Evolutionary conservation across 257 asterid genomes (phyloP), one percentile per base, ranked within the genome.

Genomic region (Primulina huaijiensis): DNA sequence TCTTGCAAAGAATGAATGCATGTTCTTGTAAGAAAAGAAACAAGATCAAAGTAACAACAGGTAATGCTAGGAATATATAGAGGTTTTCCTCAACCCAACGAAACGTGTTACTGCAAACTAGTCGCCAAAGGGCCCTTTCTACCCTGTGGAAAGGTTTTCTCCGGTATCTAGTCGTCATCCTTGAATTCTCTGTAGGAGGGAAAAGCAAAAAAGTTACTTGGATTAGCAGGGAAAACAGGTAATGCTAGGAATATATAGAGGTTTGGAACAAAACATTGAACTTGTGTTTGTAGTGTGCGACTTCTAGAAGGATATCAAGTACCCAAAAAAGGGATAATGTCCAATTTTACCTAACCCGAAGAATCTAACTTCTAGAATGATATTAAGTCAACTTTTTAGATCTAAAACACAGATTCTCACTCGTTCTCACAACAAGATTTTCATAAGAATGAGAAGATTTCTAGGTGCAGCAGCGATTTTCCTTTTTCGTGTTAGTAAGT

Each of bases 161-260:
- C 38, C 71, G 67, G 59, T 78, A 64, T 77, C 84, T 80, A 93
- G 79, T 93, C 99, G 30, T 93, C 99, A 59, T 93, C 99, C 84
- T 89, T 90, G 85, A 90, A 90, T 82, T 93, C 97, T 77, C 99
- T 93, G 92, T 72, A 70, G 23, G 21, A 55, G 14, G 14, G 40
- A 35, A 23, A 11, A 56, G 53, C 16, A 65, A 52, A 37, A 57
- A 30, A 11, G 5, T 46, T 8, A 58, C 3, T 31, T 19, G 20
- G 67, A 57, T 33, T 34, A 68, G 64, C 67, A n/a, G 35, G 2
- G 62, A 62, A 62, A 17, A 56, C 5, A 5, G 62, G 19, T 0
- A 20, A 9, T 16, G 2, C 56, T 33, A 17, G 12, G 35, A 60
- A 38, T 34, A 60, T 60, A 20, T 19, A n/a, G 31, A 65, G 20